Evolutionary conservation across 129 eudicot genomes (phyloP), one percentile per base, ranked within the genome.

Genomic region (Centaurea solstitialis): DNA sequence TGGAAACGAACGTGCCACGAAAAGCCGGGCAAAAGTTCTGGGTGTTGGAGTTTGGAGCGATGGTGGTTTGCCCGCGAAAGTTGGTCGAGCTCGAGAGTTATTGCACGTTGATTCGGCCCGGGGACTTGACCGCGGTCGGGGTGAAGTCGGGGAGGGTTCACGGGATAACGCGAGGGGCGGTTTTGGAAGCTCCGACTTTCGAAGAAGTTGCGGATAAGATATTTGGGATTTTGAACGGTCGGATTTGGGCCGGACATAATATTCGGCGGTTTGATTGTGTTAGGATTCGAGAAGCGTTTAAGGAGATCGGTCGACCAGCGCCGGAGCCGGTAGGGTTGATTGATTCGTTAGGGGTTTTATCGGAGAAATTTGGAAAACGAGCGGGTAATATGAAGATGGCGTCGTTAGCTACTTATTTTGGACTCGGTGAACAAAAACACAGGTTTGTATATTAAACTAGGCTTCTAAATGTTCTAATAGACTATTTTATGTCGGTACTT

Each of bases 311-410:
- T 23, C 70, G 87, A 76, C 90, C 92, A 43, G 88, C 91, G 1
- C 99, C 99, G 9, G 89, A 81, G 72, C 97, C 99, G 3, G 89
- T 86, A 26, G 99, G 91, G 37, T 80, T 91, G 78, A 92, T 95
- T 30, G 99, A 95, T 87, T 92, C 99, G 3, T 82, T 95, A 80
- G 90, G 94, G 24, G 91, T 95, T 41, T 83, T 95, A 75, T 74
- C 92, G 5, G 88, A 93, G 72, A 95, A 89, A 80, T 95, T 95
- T 77, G 99, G 99, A 7, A 95, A 73, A 82, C 88, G 99, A 88
- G 99, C 99, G 71, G 99, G 99, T 61, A 80, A 95, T 67, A 95
- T 95, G 99, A 95, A 95, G 97, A 95, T 95, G 99, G 99, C 99
- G 76, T 81, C 97, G 11, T 89, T 95, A 80, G 99, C 98, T 33